phyloP scores from a whole-genome alignment of 495 filamentous ascomycete species.

The Saxophila tyrrhenica region DNA sequence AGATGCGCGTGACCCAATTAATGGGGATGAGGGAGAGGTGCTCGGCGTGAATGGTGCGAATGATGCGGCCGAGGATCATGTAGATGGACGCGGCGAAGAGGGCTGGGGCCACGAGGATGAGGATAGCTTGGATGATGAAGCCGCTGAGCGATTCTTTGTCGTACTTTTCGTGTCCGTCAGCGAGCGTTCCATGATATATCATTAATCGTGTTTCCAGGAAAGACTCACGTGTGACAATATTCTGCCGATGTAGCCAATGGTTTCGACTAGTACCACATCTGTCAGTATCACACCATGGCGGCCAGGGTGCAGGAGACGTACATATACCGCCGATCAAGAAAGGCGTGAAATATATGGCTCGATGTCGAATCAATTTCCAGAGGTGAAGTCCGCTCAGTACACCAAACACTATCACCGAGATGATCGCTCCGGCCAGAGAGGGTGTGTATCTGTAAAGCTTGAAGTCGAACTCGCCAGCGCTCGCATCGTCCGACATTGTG shows the following conservation, averaged over 20 bases:
- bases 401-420: constrained; percentile 12
- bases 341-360: constrained; percentile 10
- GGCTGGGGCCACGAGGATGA: constrained; percentile 35
- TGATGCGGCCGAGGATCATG: constrained; percentile 35
- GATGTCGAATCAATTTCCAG: not conserved
- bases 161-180: no score
- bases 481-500: not conserved
- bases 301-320: constrained; percentile 1
- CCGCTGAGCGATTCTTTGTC: constrained; percentile 21
- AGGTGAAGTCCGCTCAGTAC: not conserved
- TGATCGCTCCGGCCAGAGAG: constrained; percentile 7
- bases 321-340: constrained; percentile 10
- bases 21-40: constrained; percentile 26
- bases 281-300: not conserved
- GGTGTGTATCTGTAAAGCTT: constrained; percentile 18
- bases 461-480: no score
- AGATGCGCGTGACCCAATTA: constrained; percentile 34
- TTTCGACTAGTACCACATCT: constrained; percentile 2
- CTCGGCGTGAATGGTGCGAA: constrained; percentile 36
- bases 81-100: constrained; percentile 37
- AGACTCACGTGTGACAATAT: not conserved
- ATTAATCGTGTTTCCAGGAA: no score
- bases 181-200: no score
- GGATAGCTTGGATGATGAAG: constrained; percentile 4
- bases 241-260: constrained; percentile 4